These are phyloP conservation scores for Arachnomyces sp. DNA, from an alignment of 2,329 filamentous ascomycete genomes.

Conservation along the genomic window DNA sequence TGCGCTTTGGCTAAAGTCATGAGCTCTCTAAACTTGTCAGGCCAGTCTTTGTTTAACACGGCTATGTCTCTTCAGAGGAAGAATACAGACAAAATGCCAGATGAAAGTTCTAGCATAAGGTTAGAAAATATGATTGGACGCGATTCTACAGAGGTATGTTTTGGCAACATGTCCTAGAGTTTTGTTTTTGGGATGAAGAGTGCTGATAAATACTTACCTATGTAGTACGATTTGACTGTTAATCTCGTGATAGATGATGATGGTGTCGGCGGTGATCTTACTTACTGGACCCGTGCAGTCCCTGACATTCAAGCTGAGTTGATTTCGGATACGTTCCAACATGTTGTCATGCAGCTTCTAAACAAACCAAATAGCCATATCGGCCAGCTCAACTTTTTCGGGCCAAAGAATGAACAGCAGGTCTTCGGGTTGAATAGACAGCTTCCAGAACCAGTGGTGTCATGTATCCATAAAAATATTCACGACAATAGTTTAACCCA, in stretches of 20 bases:
- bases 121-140: constrained; percentile 10
- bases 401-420: neutral
- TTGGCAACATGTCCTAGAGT: constrained; percentile 21
- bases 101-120: constrained; percentile 7
- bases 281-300: neutral
- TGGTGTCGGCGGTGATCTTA: too few relatives aligned
- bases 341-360: neutral
- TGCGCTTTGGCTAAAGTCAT: constrained; percentile 12
- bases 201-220: too few relatives aligned
- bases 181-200: constrained; percentile 14
- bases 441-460: neutral
- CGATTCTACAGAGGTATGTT: constrained; percentile 13
- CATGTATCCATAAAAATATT: constrained; percentile 2
- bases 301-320: neutral
- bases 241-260: neutral
- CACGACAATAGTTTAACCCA: neutral
- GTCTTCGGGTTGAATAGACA: constrained; percentile 1
- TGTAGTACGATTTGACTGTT: neutral
- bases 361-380: neutral
- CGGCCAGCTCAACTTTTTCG: neutral
- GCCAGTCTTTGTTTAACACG: constrained; percentile 13
- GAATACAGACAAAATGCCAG: constrained; percentile 8
- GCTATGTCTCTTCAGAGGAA: constrained; percentile 12
- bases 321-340: neutral
- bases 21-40: constrained; percentile 9